These are phyloP conservation scores for Nepenthes alata DNA, from an alignment of 179 eudicot genomes.

Conservation along the genomic window DNA sequence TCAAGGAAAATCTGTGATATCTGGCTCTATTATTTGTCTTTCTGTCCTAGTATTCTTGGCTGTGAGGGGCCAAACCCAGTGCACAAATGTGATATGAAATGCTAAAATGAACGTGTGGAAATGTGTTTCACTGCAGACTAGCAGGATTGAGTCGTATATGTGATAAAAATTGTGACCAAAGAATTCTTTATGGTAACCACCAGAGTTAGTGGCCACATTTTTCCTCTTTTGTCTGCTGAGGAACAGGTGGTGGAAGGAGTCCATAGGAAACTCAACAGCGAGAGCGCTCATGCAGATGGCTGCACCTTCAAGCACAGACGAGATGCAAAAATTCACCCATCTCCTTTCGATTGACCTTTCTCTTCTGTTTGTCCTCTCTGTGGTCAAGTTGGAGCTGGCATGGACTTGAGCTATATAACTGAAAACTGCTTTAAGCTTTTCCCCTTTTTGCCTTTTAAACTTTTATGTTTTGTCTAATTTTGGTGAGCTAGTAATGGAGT, in stretches of 20 bases:
- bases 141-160: constrained; percentile 82
- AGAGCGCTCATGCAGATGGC: constrained; percentile 38
- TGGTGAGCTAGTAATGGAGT: constrained; percentile 3
- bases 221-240: constrained; percentile 65
- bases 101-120: constrained; percentile 79
- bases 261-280: constrained; percentile 73
- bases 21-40: constrained; percentile 68
- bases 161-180: constrained; percentile 97
- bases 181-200: constrained; percentile 79
- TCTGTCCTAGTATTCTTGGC: constrained; percentile 73
- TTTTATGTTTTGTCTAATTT: background rate
- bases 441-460: background rate
- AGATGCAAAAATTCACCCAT: constrained; percentile 53
- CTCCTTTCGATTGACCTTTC: constrained; percentile 87
- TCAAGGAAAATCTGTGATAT: constrained; percentile 55
- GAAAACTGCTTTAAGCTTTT: constrained; percentile 15
- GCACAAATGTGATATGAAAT: constrained; percentile 96
- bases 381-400: constrained; percentile 91
- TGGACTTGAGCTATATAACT: constrained; percentile 82
- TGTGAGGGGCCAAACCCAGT: constrained; percentile 60
- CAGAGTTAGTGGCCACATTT: constrained; percentile 77
- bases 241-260: constrained; percentile 88
- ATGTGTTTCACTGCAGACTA: constrained; percentile 84
- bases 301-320: constrained; percentile 81
- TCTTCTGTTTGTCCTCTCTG: constrained; percentile 78